Evolutionary conservation across 2,329 filamentous ascomycete species (phyloP), one percentile per base, ranked within the genome.

Genomic region (Cephalotrichum gorgonifer): DNA sequence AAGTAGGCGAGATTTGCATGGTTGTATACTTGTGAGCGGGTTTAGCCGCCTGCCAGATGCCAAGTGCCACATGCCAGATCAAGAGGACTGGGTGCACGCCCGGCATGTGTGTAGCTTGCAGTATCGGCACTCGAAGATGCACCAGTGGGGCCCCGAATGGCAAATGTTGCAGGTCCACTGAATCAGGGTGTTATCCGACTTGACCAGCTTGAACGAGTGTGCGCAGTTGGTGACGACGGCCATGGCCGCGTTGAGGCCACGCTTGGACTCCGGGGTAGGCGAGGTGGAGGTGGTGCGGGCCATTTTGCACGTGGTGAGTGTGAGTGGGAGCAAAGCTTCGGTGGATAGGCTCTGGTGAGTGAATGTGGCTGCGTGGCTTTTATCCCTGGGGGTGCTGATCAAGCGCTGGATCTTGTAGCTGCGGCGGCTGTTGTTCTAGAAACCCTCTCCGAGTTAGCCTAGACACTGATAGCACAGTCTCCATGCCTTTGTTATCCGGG

Each of bases 121-220:
- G 61, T 82, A 83, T 53, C 73, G 70, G 66, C 82, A 86, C 62
- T 85, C 79, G 54, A 76, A 85, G 58, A 86, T 85, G 64, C 75
- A 76, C 78, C 79, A 84, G 63, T 81, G 76, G 47, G 80, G 80
- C 2, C 80, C 81, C 2, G 75, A 76, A 52, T 79, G 74, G 60
- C 81, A 85, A 57, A 81, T 65, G 51, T 76, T 73, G 68, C 82
- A 86, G 46, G 72, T 71, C 80, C 81, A 86, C 61, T 81, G 75
- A 50, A 86, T 72, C 48, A 85, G 62, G 11, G 74, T 81, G 59
- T 69, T 82, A 57, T 84, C 79, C 27, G 78, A 81, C 64, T 85
- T 85, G 65, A 85, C 75, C 63, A 84, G 72, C 58, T 72, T 73
- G 65, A 84, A 85, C 11, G 71, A 71, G 61, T 85, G 81, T 31